Evolutionary conservation across 495 filamentous ascomycete genomes (phyloP), one percentile per base, ranked within the genome.

Genomic region (Neurospora discreta): DNA sequence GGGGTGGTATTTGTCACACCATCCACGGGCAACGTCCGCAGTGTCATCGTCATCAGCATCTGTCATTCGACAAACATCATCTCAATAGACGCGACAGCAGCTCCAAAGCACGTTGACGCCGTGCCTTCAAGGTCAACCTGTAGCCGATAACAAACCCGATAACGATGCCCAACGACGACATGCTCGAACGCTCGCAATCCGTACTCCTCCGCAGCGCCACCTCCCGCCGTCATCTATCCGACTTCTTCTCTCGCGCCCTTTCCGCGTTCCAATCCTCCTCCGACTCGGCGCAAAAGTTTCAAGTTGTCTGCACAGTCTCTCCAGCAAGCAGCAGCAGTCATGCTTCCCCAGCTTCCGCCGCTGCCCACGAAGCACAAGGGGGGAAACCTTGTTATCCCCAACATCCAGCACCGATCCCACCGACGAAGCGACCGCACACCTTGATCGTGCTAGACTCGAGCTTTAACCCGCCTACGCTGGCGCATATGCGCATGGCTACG

Each of bases 371-470:
- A 26, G 43, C 16, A 15, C 65, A 71, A 4, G 52, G 52, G 26
- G 52, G 52, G 26, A 33, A 33, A 33, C 26, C 23, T 0, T 5
- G 4, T 36, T 33, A 60, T 15, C 52, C 6, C 13, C 23, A 33
- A 33, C 0, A 13, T 60, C 78, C 74, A 6, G 30, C 60, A 8
- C 71, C 75, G 0, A 68, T 77, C 13, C 75, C 78, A 15, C 79
- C 82, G 3, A 43, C 42, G 1, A 39, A 23, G 5, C 75, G 70
- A 7, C 80, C 82, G 0, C 73, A 71, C 1, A 73, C 74, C 3
- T 86, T 98, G 75, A 90, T 94, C 79, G 89, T 98, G 73, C 89
- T 98, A 75, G 95, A 98, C 80, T 96, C 94, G 3, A 95, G 92
- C 71, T 98, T 97, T 87, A 98, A 98, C 77, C 95, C 95, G 18